Evolutionary conservation across 305 asterid species (phyloP).

Genomic region (Fraxinus ornus): DNA sequence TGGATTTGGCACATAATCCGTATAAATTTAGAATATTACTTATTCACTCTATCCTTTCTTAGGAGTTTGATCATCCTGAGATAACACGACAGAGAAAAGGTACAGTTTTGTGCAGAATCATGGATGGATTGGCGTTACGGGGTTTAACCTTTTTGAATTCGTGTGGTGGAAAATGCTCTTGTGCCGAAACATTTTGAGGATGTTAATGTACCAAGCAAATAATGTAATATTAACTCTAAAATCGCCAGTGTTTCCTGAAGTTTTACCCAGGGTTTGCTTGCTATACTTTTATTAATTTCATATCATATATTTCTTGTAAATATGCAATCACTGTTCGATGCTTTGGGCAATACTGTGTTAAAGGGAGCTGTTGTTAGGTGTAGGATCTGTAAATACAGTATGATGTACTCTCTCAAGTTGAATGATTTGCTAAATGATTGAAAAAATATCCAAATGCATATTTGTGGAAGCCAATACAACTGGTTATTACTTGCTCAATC

Average conservation of each 20-base stretch:
- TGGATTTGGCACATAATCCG: neutral
- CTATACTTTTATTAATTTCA: no score
- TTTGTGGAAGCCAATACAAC: neutral
- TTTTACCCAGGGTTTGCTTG: neutral
- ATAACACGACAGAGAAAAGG: neutral
- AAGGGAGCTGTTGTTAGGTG: neutral
- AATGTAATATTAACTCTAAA: neutral
- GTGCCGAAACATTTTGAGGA: neutral
- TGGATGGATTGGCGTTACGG: neutral
- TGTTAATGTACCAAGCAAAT: neutral
- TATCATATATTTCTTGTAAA: neutral
- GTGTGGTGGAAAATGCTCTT: neutral
- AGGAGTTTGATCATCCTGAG: neutral
- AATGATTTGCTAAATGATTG: neutral
- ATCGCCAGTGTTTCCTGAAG: neutral
- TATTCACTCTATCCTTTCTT: neutral
- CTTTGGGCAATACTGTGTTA: neutral
- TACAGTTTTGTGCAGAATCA: neutral
- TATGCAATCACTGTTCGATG: neutral
- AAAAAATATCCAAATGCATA: neutral
- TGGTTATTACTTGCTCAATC: no score
- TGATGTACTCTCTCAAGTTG: neutral
- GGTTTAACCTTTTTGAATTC: neutral
- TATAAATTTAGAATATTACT: neutral
- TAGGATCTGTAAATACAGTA: neutral